phyloP scores from a whole-genome alignment of 371 early-diverging fungal genomes.

The Massospora cicadina region DNA sequence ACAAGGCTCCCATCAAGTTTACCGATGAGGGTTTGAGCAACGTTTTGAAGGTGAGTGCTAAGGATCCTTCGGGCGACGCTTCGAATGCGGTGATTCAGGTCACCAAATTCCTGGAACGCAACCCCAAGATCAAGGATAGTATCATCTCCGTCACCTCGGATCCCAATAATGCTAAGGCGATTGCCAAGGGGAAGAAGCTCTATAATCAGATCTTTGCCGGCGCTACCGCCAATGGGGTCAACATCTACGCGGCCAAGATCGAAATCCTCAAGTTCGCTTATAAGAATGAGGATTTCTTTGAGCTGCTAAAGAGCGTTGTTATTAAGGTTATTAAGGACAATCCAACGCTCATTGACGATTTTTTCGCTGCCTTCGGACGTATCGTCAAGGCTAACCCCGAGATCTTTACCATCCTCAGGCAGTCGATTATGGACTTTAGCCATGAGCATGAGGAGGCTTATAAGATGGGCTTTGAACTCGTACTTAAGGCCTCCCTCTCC shows the following conservation, averaged over 20 bases:
- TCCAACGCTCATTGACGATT: neutral
- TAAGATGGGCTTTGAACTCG: neutral
- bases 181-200: neutral
- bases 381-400: neutral
- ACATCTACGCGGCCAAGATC: neutral
- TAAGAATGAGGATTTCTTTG: neutral
- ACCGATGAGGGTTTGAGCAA: neutral
- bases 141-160: neutral
- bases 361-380: neutral
- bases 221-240: neutral
- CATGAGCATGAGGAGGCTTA: neutral
- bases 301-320: neutral
- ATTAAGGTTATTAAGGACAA: neutral
- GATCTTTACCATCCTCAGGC: neutral
- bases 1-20: neutral
- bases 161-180: neutral
- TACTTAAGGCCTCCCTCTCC: neutral
- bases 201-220: neutral
- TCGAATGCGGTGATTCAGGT: neutral
- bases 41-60: neutral
- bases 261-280: neutral
- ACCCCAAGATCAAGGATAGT: neutral
- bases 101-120: neutral
- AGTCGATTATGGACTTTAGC: neutral
- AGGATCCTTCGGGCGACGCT: neutral